Conservation (phyloP, 2,329 filamentous ascomycete species). For the Xylaria sp. region DNA sequence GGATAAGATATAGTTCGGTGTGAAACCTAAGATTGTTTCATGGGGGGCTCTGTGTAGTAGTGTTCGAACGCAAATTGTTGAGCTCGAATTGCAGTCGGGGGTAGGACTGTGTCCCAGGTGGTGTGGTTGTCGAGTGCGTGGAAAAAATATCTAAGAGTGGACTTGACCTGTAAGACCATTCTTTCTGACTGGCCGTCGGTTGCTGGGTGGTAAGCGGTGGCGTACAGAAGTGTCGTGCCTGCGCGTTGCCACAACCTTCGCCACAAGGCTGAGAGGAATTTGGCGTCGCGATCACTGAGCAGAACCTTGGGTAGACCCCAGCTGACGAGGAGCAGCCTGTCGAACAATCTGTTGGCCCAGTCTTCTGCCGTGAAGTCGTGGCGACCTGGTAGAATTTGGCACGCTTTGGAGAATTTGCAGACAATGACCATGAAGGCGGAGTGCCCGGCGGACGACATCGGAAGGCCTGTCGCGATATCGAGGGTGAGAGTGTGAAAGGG, state of each 20-base stretch:
- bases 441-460: background rate
- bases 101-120: background rate
- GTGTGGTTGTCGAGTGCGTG: background rate
- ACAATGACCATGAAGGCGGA: background rate
- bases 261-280: background rate
- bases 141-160: background rate
- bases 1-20: background rate
- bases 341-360: background rate
- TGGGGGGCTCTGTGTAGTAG: background rate
- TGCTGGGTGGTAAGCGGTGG: background rate
- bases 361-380: background rate
- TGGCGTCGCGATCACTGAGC: background rate
- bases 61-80: background rate
- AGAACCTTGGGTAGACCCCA: background rate
- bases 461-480: background rate
- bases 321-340: background rate
- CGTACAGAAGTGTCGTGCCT: background rate
- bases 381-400: background rate
- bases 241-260: background rate
- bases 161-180: background rate
- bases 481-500: background rate
- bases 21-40: background rate
- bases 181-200: background rate
- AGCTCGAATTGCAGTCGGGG: slow-evolving; percentile 1
- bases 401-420: background rate